Evolutionary conservation across 768 basidiomycete genomes (phyloP), one percentile per base, ranked within the genome.

Genomic region (Rhizopogon vesiculosus): DNA sequence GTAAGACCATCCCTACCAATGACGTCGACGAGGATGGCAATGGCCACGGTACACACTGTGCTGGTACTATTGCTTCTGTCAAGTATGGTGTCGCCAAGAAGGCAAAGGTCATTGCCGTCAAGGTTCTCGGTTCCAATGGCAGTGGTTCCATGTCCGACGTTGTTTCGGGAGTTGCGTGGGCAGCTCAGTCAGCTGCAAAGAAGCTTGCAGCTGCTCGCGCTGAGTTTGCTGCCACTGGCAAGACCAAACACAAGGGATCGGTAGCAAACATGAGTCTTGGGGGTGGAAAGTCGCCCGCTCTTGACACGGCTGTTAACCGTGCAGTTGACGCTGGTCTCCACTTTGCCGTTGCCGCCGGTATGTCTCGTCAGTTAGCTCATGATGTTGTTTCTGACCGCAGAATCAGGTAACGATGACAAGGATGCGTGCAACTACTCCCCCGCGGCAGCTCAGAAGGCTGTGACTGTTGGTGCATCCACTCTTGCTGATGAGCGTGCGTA

Each of bases 261-360:
- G 93, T 95, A 52, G 91, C 88, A 49, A 96, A 96, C 80, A 97
- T 99, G 97, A 90, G 87, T 69, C 87, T 99, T 51, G 97, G 97
- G 59, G 97, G 97, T 64, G 92, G 93, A 56, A 96, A 95, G 76
- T 92, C 91, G 5, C 79, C 75, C 19, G 82, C 91, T 35, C 80
- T 98, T 51, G 93, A 99, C 59, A 78, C 79, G 22, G 84, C 87
- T 51, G 93, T 99, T 58, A 86, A 98, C 75, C 76, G 74, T 50
- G 93, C 97, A 45, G 92, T 96, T 53, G 80, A 83, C 8, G 59
- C 69, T 38, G 97, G 97, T 40, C 79, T 99, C 35, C 93, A 98
- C 78, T 97, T 98, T 62, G 92, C 96, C 58, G 97, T 99, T 57
- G 96, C 96, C 58, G 95, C 95, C 58, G 94, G 92, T 83, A 74